Base-by-base conservation (phyloP, 2,329 filamentous ascomycete species). In the Fusarium sp. region DNA sequence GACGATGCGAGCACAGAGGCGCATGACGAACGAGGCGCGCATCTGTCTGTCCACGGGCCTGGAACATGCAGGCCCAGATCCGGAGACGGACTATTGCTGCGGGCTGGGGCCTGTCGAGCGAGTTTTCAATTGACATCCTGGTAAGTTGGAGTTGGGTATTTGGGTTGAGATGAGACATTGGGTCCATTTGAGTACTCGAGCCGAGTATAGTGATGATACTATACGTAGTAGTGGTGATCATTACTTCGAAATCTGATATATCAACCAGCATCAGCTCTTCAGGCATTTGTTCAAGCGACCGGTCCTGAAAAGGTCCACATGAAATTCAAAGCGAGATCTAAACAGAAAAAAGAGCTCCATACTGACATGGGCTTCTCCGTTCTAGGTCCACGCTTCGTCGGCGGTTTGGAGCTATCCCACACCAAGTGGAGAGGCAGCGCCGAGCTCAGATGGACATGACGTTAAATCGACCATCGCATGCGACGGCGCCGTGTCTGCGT, bases 341-440 rank as follows among this genome's bases (percentile, higher is more conserved):
- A 8, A 11, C 48, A 54, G 48, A 11, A 20, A 54, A 31, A 52
- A 54, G 52, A 39, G 65, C 71, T 72, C 69, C 69, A 71, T 72
- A 67, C 58, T 37, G 29, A 65, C 41, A 69, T 71, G 56, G 69
- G 27, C 54, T 52, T 65, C 69, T 39, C 69, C 74, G 70, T 65
- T 60, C 70, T 65, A 74, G 68, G 59, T 56, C 58, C 69, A 43
- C 67, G 63, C 39, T 58, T 61, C 31, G 24, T 63, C 52, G 29
- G 48, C 63, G 56, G 75, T 68, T 65, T 69, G 43, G 65, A 71
- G 65, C 73, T 65, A 69, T 71, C 43, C 52, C 56, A 60, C 65
- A 67, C 76, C 62, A 78, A 78, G 76, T 78, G 76, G 76, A 76
- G 73, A 76, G 73, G 70, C 62, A 67, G 45, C 61, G 68, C 69